These are phyloP conservation scores for Mortierella sp. DNA, from an alignment of 371 early-diverging fungal genomes.

Conservation along the genomic window DNA sequence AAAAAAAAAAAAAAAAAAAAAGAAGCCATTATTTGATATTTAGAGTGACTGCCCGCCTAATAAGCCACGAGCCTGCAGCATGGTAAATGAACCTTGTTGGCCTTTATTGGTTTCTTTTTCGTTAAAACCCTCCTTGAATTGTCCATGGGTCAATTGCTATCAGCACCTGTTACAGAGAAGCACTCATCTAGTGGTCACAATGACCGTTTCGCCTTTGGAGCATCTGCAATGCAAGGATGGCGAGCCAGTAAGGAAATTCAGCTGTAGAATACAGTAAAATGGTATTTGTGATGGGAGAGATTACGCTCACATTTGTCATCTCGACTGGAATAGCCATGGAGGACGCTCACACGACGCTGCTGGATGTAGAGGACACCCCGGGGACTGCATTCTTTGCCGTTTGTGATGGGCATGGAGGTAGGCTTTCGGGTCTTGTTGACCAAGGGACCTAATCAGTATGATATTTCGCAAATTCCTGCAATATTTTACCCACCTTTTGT, in stretches of 20 bases:
- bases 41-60: not conserved
- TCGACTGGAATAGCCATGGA: conserved; percentile 3
- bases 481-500: not conserved
- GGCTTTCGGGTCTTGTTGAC: conserved; percentile 2
- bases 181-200: conserved; percentile 80
- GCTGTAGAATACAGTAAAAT: too few relatives aligned
- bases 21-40: not conserved
- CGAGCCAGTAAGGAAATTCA: conserved; percentile 79
- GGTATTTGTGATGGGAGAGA: too few relatives aligned
- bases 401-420: conserved; percentile 97
- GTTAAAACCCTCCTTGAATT: not conserved
- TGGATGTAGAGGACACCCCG: conserved; percentile 66
- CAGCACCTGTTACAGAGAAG: conserved; percentile 94
- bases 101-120: too few relatives aligned
- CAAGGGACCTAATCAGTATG: not conserved
- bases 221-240: conserved; percentile 98
- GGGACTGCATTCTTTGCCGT: conserved; percentile 92
- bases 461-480: not conserved
- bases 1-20: conserved; percentile 6
- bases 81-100: too few relatives aligned
- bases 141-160: conserved; percentile 95
- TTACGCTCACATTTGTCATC: too few relatives aligned
- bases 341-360: conserved; percentile 93
- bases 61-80: too few relatives aligned
- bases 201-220: conserved; percentile 83